Percentiles rank a stretch among this genome's conserved stretches.
Evolutionary conservation across 495 filamentous ascomycete species (phyloP).

Genomic region (Penicillium crystallinum): DNA sequence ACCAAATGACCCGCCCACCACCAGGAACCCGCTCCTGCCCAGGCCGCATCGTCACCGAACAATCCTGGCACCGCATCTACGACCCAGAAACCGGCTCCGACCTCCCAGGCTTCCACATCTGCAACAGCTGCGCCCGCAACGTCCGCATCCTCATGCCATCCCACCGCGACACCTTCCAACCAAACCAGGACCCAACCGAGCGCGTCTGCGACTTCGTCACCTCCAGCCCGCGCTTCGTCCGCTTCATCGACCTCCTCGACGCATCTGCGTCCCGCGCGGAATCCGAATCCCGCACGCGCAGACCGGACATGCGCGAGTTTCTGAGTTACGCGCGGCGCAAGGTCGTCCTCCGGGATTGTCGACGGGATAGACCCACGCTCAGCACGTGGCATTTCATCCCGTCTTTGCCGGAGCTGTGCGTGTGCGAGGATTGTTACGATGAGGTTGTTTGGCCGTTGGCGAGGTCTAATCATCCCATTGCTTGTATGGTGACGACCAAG

Average conservation of each 20-base stretch:
- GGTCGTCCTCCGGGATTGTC: slow-evolving; percentile 49
- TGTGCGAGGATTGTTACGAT: slow-evolving; percentile 69
- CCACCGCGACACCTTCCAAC: slow-evolving; percentile 45
- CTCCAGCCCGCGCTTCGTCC: slow-evolving; percentile 50
- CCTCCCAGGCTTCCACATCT: slow-evolving; percentile 54
- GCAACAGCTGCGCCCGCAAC: slow-evolving; percentile 47
- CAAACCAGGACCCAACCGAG: slow-evolving; percentile 21
- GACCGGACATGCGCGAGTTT: slow-evolving; percentile 47
- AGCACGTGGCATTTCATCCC: slow-evolving; percentile 60
- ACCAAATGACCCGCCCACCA: slow-evolving; percentile 44
- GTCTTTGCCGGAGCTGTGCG: slow-evolving; percentile 56
- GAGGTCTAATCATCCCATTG: slow-evolving; percentile 45
- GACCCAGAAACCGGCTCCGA: slow-evolving; percentile 48
- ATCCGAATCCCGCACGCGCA: slow-evolving; percentile 21
- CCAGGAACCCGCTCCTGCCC: slow-evolving; percentile 44
- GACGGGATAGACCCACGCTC: slow-evolving; percentile 43
- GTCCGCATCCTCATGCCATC: slow-evolving; percentile 48
- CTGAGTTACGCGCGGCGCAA: slow-evolving; percentile 47
- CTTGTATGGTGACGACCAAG: slow-evolving; percentile 49
- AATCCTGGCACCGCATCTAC: slow-evolving; percentile 55
- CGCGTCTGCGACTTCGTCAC: slow-evolving; percentile 47
- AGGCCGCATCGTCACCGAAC: slow-evolving; percentile 39
- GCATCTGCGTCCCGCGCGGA: slow-evolving; percentile 45
- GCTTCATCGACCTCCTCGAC: slow-evolving; percentile 59
- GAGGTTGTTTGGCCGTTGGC: slow-evolving; percentile 62